Base-by-base conservation (phyloP, 495 filamentous ascomycete genomes). In the Penicillium argentinense region DNA sequence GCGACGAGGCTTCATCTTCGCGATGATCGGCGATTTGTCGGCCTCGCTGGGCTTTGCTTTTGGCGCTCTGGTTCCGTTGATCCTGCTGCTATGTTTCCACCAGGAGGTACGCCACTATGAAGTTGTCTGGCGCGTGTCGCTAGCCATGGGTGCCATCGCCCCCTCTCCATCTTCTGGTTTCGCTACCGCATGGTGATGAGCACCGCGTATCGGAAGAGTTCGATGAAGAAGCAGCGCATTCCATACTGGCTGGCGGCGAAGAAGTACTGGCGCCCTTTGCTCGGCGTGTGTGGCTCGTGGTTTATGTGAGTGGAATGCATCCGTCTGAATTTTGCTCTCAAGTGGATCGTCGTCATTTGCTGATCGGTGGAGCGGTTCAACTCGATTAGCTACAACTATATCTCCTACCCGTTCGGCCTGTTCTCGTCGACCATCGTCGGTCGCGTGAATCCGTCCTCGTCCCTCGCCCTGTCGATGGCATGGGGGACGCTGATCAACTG, bases 401-500 rank as follows among this genome's bases (percentile, higher is more conserved):
- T 73, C 19, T 56, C 65, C 0, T 68, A 66, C 42, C 69, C 69
- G 1, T 69, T 71, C 30, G 62, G 64, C 1, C 55, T 69, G 9
- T 69, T 69, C 32, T 62, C 62, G 13, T 63, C 67, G 3, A 72
- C 67, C 1, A 69, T 73, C 13, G 60, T 68, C 40, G 54, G 45
- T 71, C 81, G 34, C 63, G 68, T 40, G 19, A 56, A 42, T 50
- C 52, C 34, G 61, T 74, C 17, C 67, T 81, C 39, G 4, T 62
- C 59, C 0, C 41, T 62, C 4, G 56, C 68, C 84, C 29, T 85
- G 41, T 70, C 79, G 9, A 87, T 91, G 44, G 88, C 85, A 13
- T 92, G 88, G 85, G 85, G 85, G 47, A 85, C 82, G 1, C 71
- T 90, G 18, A 80, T 91, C 72, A 89, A 89, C 60, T 68, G 88